Base-by-base conservation (phyloP, 1,284 basidiomycete species). In the Heterobasidion occidentale region DNA sequence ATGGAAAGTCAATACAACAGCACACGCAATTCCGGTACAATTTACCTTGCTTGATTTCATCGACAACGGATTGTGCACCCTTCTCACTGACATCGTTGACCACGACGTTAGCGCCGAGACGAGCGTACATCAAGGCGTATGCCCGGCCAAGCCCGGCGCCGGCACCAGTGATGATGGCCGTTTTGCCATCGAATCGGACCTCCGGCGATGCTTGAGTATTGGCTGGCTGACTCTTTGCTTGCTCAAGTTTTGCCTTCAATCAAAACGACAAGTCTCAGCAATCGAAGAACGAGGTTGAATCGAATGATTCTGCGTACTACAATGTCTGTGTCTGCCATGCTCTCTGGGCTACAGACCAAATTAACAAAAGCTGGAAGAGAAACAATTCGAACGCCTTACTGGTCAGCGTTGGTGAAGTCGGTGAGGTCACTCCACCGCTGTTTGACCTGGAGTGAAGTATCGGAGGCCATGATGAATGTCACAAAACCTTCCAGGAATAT, bases 21-120 rank as follows among this genome's bases (percentile, higher is more conserved):
- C 36, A 17, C 36, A 46, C 35, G 27, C 33, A 9, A 49, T n/a
- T 27, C 19, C 49, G 36, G 36, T 42, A 63, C 75, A 57, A 1
- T n/a, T 46, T 57, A 88, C 91, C 82, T 71, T 87, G 83, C 62
- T 83, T 80, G 63, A 98, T 84, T 71, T 98, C 95, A 36, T 89
- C 81, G 27, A 94, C 94, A 7, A 99, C 95, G 12, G 81, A 74
- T 46, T 84, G 81, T 9, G 94, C 94, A 20, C 83, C 86, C 65
- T 92, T 90, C 67, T 90, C 88, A 67, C 80, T 92, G 57, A 99
- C 88, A 68, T 99, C 97, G 71, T 99, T 99, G 59, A 99, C 85
- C 46, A 99, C 92, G 38, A 99, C 92, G 66, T 98, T 98, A 20
- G 94, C 96, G 36, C 97, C 97, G 5, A 95, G 81, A 60, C 82